Base-by-base conservation (phyloP, 1,139 yeast genomes). In the Meyerozyma elateridarum region DNA sequence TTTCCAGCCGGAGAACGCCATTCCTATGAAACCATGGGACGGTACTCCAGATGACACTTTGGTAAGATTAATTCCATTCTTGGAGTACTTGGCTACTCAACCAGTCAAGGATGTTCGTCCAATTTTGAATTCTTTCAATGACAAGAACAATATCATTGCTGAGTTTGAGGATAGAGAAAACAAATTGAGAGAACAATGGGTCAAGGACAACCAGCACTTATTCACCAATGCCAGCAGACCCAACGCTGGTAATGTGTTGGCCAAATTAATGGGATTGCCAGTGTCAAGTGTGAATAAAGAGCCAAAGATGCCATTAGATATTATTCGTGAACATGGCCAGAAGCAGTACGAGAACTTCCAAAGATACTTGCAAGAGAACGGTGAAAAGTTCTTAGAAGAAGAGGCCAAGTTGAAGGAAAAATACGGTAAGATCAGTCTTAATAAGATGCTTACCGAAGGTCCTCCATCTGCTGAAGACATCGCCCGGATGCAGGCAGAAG, bases 71-170 rank as follows among this genome's bases (percentile, higher is more conserved):
- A 87, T 91, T 51, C 97, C 97, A 39, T 81, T 91, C 63, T 76
- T 91, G 50, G 99, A 91, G 62, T 93, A 87, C 67, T 65, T 91
- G 42, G 98, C 96, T 12, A 85, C 96, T 14, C 95, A 87, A 56
- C 93, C 85, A 40, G 72, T 85, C 45, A 76, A 76, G 56, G 98
- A 91, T 59, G 91, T 93, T 36, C 83, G 97, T 61, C 95, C 95
- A 26, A 76, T 88, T 29, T 67, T 93, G 50, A 69, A 71, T 45
- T 76, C 95, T 3, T 93, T 80, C 62, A 52, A 63, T 19, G 78
- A 73, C 48, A 73, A 74, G 47, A 72, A 75, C 41, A 70, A 82
- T 42, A 58, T 73, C 24, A 74, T 87, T 35, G 79, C 72, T 35
- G 98, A 89, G 56, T 91, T 85, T 54, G 72, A 76, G 32, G 69